Evolutionary conservation across 768 basidiomycete genomes (phyloP).

Genomic region (Rhodotorula taiwanensis): DNA sequence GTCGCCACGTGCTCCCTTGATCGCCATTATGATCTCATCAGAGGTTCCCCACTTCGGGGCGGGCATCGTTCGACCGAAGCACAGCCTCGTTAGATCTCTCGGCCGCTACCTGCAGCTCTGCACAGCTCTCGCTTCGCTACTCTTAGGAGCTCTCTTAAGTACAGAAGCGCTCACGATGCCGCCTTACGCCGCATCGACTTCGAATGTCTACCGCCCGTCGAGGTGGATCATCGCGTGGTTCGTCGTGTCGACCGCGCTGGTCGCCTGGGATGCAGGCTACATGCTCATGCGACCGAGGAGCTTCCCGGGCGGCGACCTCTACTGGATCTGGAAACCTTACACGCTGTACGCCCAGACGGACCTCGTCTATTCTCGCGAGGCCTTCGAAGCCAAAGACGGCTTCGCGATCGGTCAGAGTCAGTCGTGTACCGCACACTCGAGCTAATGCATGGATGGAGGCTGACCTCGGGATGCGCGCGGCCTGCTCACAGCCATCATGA

Average conservation of each 20-base stretch:
- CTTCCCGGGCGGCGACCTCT: constrained; percentile 42
- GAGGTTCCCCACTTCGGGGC: no score
- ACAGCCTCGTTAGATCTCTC: no score
- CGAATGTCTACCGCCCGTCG: background rate
- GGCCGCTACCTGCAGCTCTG: no score
- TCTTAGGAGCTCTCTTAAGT: no score
- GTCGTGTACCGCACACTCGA: background rate
- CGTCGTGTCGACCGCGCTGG: constrained; percentile 7
- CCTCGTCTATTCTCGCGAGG: constrained; percentile 40
- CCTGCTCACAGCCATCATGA: constrained; percentile 41
- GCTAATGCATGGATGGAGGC: background rate
- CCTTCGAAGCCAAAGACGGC: constrained; percentile 38
- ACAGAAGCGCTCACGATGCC: background rate
- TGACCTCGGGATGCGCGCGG: background rate
- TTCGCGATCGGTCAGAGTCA: constrained; percentile 42
- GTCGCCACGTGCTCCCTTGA: no score
- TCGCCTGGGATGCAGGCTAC: constrained; percentile 22
- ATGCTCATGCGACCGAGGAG: constrained; percentile 36
- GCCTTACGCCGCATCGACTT: background rate
- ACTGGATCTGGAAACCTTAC: constrained; percentile 41
- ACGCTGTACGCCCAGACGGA: constrained; percentile 33
- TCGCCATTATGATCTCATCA: no score
- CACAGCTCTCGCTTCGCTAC: no score
- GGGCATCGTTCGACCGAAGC: no score
- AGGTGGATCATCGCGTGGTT: constrained; percentile 16